A percentile compares a stretch with the other conserved stretches of the same genome.
These are phyloP conservation scores for Ogataea nonfermentans DNA, from an alignment of 805 yeast genomes.

Conservation along the genomic window DNA sequence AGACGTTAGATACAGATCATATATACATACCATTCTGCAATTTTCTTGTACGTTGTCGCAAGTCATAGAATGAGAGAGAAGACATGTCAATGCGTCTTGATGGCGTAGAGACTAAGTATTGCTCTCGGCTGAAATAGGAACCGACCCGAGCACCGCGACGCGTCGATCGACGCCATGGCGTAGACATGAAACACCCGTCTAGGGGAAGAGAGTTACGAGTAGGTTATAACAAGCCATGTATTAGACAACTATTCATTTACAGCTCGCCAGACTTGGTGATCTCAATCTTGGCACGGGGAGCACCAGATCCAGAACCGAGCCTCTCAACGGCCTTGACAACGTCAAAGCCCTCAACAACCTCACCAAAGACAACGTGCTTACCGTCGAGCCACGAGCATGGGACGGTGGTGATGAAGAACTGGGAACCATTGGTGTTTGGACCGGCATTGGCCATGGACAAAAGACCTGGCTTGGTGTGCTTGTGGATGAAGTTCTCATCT, in stretches of 20 bases:
- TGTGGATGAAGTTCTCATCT: constrained; percentile 68
- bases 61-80: constrained; percentile 25
- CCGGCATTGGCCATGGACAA: constrained; percentile 93
- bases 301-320: constrained; percentile 52
- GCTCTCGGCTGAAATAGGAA: neutral
- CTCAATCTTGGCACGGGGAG: constrained; percentile 49
- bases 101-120: neutral
- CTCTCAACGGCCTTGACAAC: constrained; percentile 85
- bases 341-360: constrained; percentile 61
- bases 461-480: constrained; percentile 76
- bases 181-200: neutral
- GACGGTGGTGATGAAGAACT: constrained; percentile 83
- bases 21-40: constrained; percentile 33
- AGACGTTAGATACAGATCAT: neutral
- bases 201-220: too few relatives aligned
- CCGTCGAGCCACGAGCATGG: constrained; percentile 79
- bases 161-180: constrained; percentile 3
- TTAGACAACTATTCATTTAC: constrained; percentile 20
- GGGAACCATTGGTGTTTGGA: constrained; percentile 90
- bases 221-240: neutral
- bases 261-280: constrained; percentile 61
- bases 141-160: constrained; percentile 1
- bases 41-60: constrained; percentile 34
- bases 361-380: constrained; percentile 76
- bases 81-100: constrained; percentile 4